Conservation (phyloP, 345 rosid species). For the Heritiera littoralis region DNA sequence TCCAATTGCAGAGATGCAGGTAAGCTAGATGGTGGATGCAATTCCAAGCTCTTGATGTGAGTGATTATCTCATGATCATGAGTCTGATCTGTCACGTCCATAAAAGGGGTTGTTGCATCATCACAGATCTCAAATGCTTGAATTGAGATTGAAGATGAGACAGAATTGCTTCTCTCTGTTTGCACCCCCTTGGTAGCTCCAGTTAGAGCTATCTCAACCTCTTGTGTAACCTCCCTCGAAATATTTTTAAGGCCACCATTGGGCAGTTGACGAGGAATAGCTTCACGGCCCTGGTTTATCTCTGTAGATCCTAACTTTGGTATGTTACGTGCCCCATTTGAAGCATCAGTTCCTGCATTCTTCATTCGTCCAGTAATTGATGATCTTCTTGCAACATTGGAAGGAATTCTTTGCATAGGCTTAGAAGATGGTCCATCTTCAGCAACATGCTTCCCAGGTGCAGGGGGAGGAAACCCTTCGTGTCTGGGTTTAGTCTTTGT, state of each 20-base stretch:
- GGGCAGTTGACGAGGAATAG: slow-evolving; percentile 30
- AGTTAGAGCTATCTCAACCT: slow-evolving; percentile 40
- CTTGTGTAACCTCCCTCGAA: slow-evolving; percentile 36
- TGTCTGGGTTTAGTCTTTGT: slow-evolving; percentile 71
- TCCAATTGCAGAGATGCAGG: slow-evolving; percentile 35
- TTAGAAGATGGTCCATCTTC: slow-evolving; percentile 60
- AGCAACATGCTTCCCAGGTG: slow-evolving; percentile 44
- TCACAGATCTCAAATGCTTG: slow-evolving; percentile 81
- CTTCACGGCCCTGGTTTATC: slow-evolving; percentile 42
- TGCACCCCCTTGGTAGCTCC: slow-evolving; percentile 56
- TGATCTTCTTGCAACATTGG: slow-evolving; percentile 50
- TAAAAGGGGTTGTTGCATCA: slow-evolving; percentile 69
- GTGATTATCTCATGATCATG: slow-evolving; percentile 38
- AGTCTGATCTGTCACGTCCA: slow-evolving; percentile 51
- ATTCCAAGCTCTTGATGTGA: slow-evolving; percentile 37
- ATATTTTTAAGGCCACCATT: slow-evolving; percentile 30
- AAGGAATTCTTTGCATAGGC: slow-evolving; percentile 78
- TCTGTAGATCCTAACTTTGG: slow-evolving; percentile 40
- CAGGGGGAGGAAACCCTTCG: slow-evolving; percentile 64
- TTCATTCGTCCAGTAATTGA: slow-evolving; percentile 54
- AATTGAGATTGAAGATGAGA: slow-evolving; percentile 73
- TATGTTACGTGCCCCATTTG: slow-evolving; percentile 37
- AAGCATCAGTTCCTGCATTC: slow-evolving; percentile 51
- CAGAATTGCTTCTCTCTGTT: slow-evolving; percentile 74
- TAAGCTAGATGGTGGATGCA: slow-evolving; percentile 36